A percentile compares a stretch with the other conserved stretches of the same genome.
phyloP scores from a whole-genome alignment of 345 rosid genomes.

The Salix brachista region DNA sequence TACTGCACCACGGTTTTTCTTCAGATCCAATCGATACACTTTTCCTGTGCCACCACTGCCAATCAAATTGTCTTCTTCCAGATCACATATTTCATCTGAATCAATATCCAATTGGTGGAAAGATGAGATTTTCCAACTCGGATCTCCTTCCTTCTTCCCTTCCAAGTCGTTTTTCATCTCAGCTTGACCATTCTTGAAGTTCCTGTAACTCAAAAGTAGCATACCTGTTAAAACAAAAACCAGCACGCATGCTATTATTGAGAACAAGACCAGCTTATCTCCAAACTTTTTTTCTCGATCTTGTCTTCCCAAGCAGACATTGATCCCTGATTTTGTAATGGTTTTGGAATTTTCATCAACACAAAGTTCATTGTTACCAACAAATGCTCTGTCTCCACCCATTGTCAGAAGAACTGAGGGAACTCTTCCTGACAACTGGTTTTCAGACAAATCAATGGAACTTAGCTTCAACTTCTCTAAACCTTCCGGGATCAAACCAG shows the following conservation, averaged over 20 bases:
- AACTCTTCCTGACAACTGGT: slow-evolving; percentile 58
- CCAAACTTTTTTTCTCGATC: slow-evolving; percentile 21
- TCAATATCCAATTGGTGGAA: slow-evolving; percentile 73
- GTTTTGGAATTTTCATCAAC: slow-evolving; percentile 34
- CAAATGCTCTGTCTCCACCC: slow-evolving; percentile 62
- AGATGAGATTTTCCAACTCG: slow-evolving; percentile 55
- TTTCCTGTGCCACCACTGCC: slow-evolving; percentile 85
- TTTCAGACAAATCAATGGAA: slow-evolving; percentile 66
- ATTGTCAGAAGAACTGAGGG: slow-evolving; percentile 57
- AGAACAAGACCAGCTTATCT: slow-evolving; percentile 37
- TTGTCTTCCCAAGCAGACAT: slow-evolving; percentile 36
- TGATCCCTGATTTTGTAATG: slow-evolving; percentile 23
- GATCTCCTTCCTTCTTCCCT: slow-evolving; percentile 27
- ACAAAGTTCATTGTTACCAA: slow-evolving; percentile 54
- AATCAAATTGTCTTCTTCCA: slow-evolving; percentile 60
- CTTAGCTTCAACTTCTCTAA: slow-evolving; percentile 64
- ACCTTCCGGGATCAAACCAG: slow-evolving; percentile 52
- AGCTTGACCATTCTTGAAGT: slow-evolving; percentile 36
- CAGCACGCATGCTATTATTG: slow-evolving; percentile 40
- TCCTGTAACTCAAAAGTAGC: slow-evolving; percentile 47
- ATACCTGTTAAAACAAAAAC: slow-evolving; percentile 42
- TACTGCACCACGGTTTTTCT: slow-evolving; percentile 53
- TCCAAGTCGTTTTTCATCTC: slow-evolving; percentile 24
- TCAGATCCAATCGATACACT: slow-evolving; percentile 73
- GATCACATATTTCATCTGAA: slow-evolving; percentile 58